A percentile compares a stretch with the other conserved stretches of the same genome.
Evolutionary conservation across 177 flowering plant genomes (phyloP).

Genomic region (Vitis hybrid): DNA sequence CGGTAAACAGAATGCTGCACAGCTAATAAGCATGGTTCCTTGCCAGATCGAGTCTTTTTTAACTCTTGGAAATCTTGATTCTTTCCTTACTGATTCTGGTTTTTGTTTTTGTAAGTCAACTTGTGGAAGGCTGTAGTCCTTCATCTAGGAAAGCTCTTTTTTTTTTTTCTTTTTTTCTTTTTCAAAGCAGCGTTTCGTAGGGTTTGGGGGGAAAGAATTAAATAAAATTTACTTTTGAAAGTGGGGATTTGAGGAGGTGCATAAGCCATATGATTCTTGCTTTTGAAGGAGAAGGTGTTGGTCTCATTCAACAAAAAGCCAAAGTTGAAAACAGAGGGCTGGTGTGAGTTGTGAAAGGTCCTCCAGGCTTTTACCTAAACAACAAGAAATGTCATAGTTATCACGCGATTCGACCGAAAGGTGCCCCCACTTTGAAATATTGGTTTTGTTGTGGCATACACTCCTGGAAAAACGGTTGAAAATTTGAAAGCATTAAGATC

Average conservation of each 20-base stretch:
- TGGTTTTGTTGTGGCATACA: too few relatives aligned
- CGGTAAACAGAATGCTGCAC: too few relatives aligned
- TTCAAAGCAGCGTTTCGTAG: background rate
- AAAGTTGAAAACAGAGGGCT: slow-evolving; percentile 8
- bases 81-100: too few relatives aligned
- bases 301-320: slow-evolving; percentile 1
- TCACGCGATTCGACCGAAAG: slow-evolving; percentile 26
- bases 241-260: background rate
- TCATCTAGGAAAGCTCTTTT: background rate
- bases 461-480: too few relatives aligned
- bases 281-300: background rate
- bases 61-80: too few relatives aligned
- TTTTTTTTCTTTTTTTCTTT: too few relatives aligned
- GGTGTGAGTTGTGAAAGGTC: background rate
- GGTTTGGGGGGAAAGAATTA: background rate
- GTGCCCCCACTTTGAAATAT: slow-evolving; percentile 3
- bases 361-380: slow-evolving; percentile 20
- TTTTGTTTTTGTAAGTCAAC: too few relatives aligned
- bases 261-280: background rate
- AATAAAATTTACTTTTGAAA: background rate
- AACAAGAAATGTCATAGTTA: slow-evolving; percentile 24
- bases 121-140: too few relatives aligned
- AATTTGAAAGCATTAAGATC: too few relatives aligned
- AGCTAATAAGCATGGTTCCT: too few relatives aligned
- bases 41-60: too few relatives aligned